Base-by-base conservation (phyloP, 805 yeast genomes). In the Suhomyces vadensis region DNA sequence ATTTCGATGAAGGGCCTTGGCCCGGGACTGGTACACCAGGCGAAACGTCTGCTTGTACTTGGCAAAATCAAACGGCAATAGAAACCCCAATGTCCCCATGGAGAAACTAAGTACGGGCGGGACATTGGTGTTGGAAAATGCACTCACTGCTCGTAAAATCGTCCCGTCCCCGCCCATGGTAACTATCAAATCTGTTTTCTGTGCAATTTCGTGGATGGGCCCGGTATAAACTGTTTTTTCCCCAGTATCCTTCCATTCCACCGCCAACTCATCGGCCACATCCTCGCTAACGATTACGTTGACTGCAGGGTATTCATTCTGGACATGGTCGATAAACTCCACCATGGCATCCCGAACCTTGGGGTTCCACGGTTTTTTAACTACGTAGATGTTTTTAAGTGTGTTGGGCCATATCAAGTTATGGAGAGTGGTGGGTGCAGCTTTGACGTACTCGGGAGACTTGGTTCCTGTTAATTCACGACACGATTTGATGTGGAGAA, bases 141-240 rank as follows among this genome's bases (percentile, higher is more conserved):
- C 69, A 4, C 94, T 81, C 0, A 89, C 92, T 0, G 92, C 96
- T 43, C 91, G 77, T 35, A 91, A 64, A 43, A 89, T 88, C 0
- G 97, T 91, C 4, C 98, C 98, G 63, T 91, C 98, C 14, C 98
- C 98, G n/a, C 98, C 98, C 31, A 91, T 64, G 0, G 96, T 86
- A 6, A 91, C 90, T 29, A 91, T 67, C 35, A 91, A 63, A 58
- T 91, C 98, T 0, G 96, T 79, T 53, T 82, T 86, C 8, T 69
- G 54, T 1, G 80, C 74, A 35, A 89, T 79, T 7, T 82, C 85
- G 8, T 70, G 65, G 13, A 63, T 63, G 3, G 76, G 54, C 0
- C 95, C 94, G 0, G 91, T 78, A 55, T 73, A 81, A 27, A 14
- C 37, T 42, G 10, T 35, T 10, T 23, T 10, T 21, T 31, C 14